Base-by-base conservation (phyloP, 306 rosid genomes). In the Lagenaria siceraria region DNA sequence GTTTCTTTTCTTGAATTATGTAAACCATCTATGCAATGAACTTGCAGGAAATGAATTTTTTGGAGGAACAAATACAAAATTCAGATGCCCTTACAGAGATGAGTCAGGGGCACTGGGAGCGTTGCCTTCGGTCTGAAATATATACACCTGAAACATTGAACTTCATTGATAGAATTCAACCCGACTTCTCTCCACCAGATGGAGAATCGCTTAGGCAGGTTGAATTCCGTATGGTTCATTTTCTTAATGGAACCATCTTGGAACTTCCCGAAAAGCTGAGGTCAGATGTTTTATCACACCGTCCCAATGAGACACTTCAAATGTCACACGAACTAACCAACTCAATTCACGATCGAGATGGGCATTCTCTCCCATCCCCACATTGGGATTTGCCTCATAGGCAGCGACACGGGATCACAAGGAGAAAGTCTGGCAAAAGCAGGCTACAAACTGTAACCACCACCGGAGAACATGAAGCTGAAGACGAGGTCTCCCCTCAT, bases 61-160 rank as follows among this genome's bases (percentile, higher is more conserved):
- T 86, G 1, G 96, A 88, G 82, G 97, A 91, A 62, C 96, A 83
- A 77, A 92, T 95, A 74, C 97, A 90, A 82, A 80, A 88, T 62
- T 85, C 93, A 2, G 97, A 92, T 25, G 86, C 92, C 11, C 92
- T 95, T 80, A 63, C 78, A 52, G 99, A 95, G 92, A 90, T 95
- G 87, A 95, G 97, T 82, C 99, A 88, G 78, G 99, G 99, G 54
- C 89, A 87, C 65, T 95, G 99, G 99, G 99, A 95, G 85, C 93
- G 97, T 69, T 90, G 97, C 87, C 87, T 85, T 71, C 93, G 87
- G 36, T 95, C 97, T 29, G 99, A 95, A 84, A 87, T 90, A 80
- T 92, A 88, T 82, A 88, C 97, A 21, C 84, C 97, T 40, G 97
- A 95, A 81, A 79, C 87, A 77, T 61, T 84, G 82, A 78, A 83